Evolutionary conservation across 495 filamentous ascomycete genomes (phyloP).

Genomic region (Penicillium desertorum): DNA sequence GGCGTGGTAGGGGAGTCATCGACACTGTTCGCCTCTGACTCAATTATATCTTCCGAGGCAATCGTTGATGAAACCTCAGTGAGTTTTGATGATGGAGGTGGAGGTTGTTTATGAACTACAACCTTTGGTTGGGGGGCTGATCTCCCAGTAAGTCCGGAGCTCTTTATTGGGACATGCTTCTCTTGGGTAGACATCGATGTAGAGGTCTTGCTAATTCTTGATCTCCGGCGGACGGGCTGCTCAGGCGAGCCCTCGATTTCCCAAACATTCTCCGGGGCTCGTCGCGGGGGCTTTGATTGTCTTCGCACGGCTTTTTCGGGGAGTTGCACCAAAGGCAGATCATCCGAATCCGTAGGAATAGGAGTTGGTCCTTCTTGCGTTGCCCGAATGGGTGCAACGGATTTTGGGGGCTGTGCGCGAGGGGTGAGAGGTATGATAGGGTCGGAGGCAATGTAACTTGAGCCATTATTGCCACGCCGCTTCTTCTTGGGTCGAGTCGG

Average conservation of each 20-base stretch:
- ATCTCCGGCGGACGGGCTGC: constrained; percentile 28
- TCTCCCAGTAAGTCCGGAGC: constrained; percentile 8
- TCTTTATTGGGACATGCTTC: constrained; percentile 12
- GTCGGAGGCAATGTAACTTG: constrained; percentile 35
- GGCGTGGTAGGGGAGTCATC: constrained; percentile 21
- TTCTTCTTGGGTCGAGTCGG: constrained; percentile 41
- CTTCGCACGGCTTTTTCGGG: constrained; percentile 17
- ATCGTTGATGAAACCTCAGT: constrained; percentile 14
- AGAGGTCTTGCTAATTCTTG: constrained; percentile 18
- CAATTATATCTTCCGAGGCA: constrained; percentile 15
- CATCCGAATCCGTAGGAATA: constrained; percentile 17
- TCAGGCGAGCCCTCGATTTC: constrained; percentile 41
- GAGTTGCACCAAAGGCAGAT: constrained; percentile 12
- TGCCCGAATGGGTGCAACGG: constrained; percentile 12
- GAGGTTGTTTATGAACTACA: constrained; percentile 12
- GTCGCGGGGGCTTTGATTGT: constrained; percentile 29
- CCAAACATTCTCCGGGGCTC: constrained; percentile 35
- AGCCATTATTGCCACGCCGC: constrained; percentile 39
- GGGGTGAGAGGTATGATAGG: constrained; percentile 36
- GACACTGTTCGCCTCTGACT: constrained; percentile 11
- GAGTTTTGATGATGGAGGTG: constrained; percentile 18
- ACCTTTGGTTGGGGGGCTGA: constrained; percentile 11
- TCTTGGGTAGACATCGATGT: constrained; percentile 15
- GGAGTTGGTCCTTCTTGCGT: constrained; percentile 6
- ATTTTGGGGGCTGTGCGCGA: constrained; percentile 23